Evolutionary conservation across 2,329 filamentous ascomycete genomes (phyloP).

Genomic region (Zopfia rhizophila): DNA sequence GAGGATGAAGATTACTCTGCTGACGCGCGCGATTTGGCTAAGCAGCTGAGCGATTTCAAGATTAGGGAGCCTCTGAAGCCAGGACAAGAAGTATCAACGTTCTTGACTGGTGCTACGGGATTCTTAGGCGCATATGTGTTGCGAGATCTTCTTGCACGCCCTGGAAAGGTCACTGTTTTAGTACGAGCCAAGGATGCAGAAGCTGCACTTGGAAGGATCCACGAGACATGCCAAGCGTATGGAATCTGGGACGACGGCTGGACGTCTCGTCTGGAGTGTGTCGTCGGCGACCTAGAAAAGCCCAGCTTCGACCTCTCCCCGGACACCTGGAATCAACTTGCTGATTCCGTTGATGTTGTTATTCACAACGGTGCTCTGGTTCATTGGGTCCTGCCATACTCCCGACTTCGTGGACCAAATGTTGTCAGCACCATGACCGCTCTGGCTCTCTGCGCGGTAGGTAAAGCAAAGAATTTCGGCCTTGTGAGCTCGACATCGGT

Average conservation of each 20-base stretch:
- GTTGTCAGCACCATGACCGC: slow-evolving; percentile 83
- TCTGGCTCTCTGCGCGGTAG: slow-evolving; percentile 78
- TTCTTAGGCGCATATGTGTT: slow-evolving; percentile 88
- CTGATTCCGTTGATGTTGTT: slow-evolving; percentile 72
- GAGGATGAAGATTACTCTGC: slow-evolving; percentile 64
- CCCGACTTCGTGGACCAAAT: slow-evolving; percentile 76
- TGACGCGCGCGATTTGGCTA: slow-evolving; percentile 63
- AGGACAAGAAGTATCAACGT: slow-evolving; percentile 67
- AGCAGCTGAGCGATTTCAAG: slow-evolving; percentile 56
- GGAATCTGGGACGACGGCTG: slow-evolving; percentile 80
- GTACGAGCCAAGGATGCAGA: slow-evolving; percentile 74
- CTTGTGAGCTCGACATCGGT: slow-evolving; percentile 87
- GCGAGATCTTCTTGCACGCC: slow-evolving; percentile 75
- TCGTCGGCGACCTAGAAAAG: slow-evolving; percentile 79
- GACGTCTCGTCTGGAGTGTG: slow-evolving; percentile 70
- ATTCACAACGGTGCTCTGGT: slow-evolving; percentile 78
- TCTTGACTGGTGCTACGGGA: slow-evolving; percentile 89
- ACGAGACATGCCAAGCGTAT: slow-evolving; percentile 76
- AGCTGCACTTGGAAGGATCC: slow-evolving; percentile 72
- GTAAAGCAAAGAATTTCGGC: slow-evolving; percentile 80
- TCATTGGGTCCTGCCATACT: slow-evolving; percentile 85
- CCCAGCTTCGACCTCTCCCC: slow-evolving; percentile 77
- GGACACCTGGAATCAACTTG: slow-evolving; percentile 71
- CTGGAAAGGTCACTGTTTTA: slow-evolving; percentile 75
- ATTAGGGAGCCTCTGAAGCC: slow-evolving; percentile 53